Conservation (phyloP, 257 asterid genomes). For the Capsicum rhomboideum region DNA sequence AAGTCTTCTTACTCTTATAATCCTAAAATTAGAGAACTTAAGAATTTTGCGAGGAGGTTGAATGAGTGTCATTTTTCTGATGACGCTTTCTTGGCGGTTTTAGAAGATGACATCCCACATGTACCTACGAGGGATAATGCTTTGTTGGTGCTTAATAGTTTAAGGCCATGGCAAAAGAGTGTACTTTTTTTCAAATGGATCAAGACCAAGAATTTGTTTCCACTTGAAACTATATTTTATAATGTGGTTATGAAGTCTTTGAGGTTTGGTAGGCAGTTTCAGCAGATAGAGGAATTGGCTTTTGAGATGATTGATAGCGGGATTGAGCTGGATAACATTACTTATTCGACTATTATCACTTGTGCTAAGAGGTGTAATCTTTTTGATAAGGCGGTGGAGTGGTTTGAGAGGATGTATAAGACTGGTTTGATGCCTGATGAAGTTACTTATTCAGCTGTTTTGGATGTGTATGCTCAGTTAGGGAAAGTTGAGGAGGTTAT, state of each 20-base stretch:
- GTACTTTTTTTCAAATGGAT: constrained; percentile 76
- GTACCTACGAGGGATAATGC: constrained; percentile 56
- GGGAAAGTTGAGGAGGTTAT: constrained; percentile 85
- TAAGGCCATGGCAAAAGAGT: constrained; percentile 63
- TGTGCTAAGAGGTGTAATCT: constrained; percentile 83
- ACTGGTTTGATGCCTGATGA: constrained; percentile 98
- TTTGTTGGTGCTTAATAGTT: constrained; percentile 57
- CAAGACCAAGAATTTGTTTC: constrained; percentile 44
- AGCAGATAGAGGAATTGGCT: constrained; percentile 66
- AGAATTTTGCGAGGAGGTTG: constrained; percentile 50
- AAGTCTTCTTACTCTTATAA: constrained; percentile 47
- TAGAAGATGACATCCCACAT: constrained; percentile 47
- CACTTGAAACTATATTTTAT: constrained; percentile 80
- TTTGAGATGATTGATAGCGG: constrained; percentile 70
- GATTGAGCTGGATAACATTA: constrained; percentile 70
- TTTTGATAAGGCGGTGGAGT: constrained; percentile 84
- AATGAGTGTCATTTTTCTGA: constrained; percentile 41
- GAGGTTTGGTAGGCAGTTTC: constrained; percentile 80
- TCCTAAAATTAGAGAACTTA: constrained; percentile 65
- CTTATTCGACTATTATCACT: constrained; percentile 85
- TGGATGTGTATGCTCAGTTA: constrained; percentile 82
- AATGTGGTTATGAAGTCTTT: constrained; percentile 84
- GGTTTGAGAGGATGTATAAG: constrained; percentile 96
- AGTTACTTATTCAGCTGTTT: constrained; percentile 82
- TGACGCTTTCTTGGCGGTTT: constrained; percentile 45